Base-by-base conservation (phyloP, 805 yeast genomes). In the Wickerhamomyces mucosus region DNA sequence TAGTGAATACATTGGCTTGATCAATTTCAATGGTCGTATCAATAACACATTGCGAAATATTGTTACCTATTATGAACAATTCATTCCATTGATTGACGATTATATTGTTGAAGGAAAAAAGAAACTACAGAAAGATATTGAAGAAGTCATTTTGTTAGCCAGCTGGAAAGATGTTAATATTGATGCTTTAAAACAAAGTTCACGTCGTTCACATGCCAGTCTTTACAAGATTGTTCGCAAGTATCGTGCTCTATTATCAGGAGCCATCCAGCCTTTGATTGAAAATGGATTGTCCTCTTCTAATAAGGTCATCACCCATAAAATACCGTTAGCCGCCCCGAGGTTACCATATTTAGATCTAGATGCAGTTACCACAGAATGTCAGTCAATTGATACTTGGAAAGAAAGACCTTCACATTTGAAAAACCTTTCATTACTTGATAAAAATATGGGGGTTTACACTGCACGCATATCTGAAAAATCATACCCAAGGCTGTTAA, bases 121-220 rank as follows among this genome's bases (percentile, higher is more conserved):
- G 45, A 53, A 57, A 3, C 58, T 89, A 21, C 84, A 78, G 36
- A 89, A 88, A 49, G 85, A 85, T 30, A 71, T 92, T 9, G 67
- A 75, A 21, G 98, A 92, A 36, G 78, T 86, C 4, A 85, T 92
- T 26, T 58, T 84, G 27, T 63, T 92, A 12, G 96, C 98, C 2
- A 83, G 95, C 47, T 94, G 97, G 97, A 86, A 88, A 45, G 99
- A 92, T 58, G 88, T 86, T 10, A 94, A 92, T 48, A 73, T 86
- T 27, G 94, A 82, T 49, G 95, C 98, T 0, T 65, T 92, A 46
- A 86, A 84, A 44, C 96, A 88, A 56, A 84, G 96, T 56, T 92
- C 98, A 6, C 75, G 85, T 41, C 72, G 80, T 29, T 86, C 96
- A 1, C 98, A 94, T 50, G 73, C 75, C 41, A 74, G 67, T 44